Evolutionary conservation across 441 rosid genomes (phyloP).

Genomic region (Populus trichocarpa): DNA sequence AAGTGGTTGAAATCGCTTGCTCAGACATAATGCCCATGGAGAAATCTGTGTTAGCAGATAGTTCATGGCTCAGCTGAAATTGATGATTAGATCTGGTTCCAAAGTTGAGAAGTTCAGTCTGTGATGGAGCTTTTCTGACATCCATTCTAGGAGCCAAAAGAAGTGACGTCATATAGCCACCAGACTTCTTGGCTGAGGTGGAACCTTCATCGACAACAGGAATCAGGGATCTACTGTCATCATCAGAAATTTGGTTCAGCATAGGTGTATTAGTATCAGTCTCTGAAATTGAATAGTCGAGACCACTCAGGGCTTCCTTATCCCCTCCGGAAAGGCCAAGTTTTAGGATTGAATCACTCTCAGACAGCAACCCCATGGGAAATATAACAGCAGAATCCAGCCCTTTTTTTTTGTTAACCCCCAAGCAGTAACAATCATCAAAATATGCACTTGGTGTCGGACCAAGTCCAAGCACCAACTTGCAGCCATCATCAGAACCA

Average conservation of each 20-base stretch:
- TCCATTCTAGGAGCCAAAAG: constrained; percentile 63
- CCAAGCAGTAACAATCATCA: constrained; percentile 33
- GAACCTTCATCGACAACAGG: constrained; percentile 89
- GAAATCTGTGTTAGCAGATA: constrained; percentile 51
- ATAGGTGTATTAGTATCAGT: constrained; percentile 28
- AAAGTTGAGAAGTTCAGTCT: constrained; percentile 30
- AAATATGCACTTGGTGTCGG: constrained; percentile 62
- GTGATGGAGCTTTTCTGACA: constrained; percentile 27
- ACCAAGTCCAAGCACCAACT: constrained; percentile 86
- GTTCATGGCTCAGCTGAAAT: constrained; percentile 45
- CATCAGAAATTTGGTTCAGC: constrained; percentile 21
- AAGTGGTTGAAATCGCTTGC: constrained; percentile 46
- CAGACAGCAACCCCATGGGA: constrained; percentile 39
- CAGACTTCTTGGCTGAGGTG: constrained; percentile 86
- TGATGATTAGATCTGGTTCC: constrained; percentile 37
- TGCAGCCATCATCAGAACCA: constrained; percentile 71
- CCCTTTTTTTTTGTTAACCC: constrained; percentile 38
- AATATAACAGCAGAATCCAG: constrained; percentile 21
- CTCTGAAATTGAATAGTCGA: constrained; percentile 49
- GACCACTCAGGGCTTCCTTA: constrained; percentile 37
- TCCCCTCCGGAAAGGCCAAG: constrained; percentile 70
- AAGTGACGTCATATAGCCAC: constrained; percentile 86
- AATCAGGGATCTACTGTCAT: constrained; percentile 30
- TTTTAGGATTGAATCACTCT: constrained; percentile 54
- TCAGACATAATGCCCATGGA: constrained; percentile 54